phyloP scores from a whole-genome alignment of 2,329 filamentous ascomycete species.

The Ploettnerulaceae sp. region DNA sequence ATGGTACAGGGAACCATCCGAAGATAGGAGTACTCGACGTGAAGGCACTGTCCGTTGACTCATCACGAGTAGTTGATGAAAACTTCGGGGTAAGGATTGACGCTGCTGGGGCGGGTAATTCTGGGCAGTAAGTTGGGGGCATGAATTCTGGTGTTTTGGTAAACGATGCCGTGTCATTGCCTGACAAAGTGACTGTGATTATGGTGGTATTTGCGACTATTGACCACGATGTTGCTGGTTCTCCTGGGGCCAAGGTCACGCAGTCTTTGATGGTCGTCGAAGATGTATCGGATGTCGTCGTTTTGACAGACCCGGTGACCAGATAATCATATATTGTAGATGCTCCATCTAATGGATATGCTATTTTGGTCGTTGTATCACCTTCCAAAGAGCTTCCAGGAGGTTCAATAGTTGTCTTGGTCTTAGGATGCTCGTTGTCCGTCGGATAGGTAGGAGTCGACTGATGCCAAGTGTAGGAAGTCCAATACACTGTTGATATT shows the following conservation, averaged over 20 bases:
- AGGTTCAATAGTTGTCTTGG: no score
- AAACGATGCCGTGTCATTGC: conserved; percentile 17
- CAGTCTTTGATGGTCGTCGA: no score
- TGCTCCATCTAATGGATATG: no score
- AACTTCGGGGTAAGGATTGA: not conserved
- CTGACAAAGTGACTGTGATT: conserved; percentile 22
- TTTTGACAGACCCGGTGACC: no score
- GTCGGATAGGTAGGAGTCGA: no score
- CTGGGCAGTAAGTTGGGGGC: conserved; percentile 23
- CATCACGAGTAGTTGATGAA: not conserved
- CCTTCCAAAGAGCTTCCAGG: no score
- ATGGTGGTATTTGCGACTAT: conserved; percentile 29
- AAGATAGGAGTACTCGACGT: not conserved
- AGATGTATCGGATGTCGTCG: no score
- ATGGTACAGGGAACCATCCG: not conserved
- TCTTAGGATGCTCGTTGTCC: no score
- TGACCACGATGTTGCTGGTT: conserved; percentile 22
- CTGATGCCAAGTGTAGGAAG: no score
- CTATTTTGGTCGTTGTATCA: no score
- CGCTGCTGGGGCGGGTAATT: not conserved
- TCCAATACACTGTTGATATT: no score
- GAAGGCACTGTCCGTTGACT: conserved; percentile 3
- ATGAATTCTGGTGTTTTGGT: conserved; percentile 24
- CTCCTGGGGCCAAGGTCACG: conserved; percentile 9
- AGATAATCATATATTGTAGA: no score